A percentile compares a stretch with the other conserved stretches of the same genome.
Evolutionary conservation across 179 eudicot genomes (phyloP).

Genomic region (Silene vulgaris): DNA sequence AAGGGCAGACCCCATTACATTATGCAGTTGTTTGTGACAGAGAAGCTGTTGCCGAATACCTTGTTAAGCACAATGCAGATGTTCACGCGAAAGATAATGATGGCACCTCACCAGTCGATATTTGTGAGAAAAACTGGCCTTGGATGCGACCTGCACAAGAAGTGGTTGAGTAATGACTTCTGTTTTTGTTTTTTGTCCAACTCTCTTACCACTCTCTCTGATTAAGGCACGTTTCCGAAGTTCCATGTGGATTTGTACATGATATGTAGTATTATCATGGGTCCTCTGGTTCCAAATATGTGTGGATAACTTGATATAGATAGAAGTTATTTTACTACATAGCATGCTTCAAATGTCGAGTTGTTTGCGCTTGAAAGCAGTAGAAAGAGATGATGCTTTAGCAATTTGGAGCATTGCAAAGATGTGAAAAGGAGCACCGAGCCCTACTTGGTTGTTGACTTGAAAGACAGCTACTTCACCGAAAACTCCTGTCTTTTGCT

Average conservation of each 20-base stretch:
- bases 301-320: constrained; percentile 13
- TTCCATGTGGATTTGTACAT: constrained; percentile 32
- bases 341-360: not conserved
- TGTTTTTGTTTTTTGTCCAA: not conserved
- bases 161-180: constrained; percentile 26
- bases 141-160: constrained; percentile 39
- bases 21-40: constrained; percentile 91
- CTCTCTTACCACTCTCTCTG: constrained; percentile 14
- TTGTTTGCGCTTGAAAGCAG: not conserved
- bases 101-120: constrained; percentile 20
- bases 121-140: constrained; percentile 69
- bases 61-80: constrained; percentile 70
- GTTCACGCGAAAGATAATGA: constrained; percentile 48
- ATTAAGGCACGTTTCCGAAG: constrained; percentile 8
- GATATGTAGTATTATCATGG: constrained; percentile 26
- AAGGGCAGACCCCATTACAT: constrained; percentile 86
- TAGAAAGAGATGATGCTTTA: no score
- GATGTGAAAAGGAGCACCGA: not conserved
- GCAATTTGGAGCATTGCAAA: not conserved
- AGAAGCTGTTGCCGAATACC: constrained; percentile 65
- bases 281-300: constrained; percentile 13
- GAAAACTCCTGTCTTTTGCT: not conserved
- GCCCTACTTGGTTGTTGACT: not conserved
- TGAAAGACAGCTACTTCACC: not conserved
- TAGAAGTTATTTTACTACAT: constrained; percentile 9